Base-by-base conservation (phyloP, 176 grass and related monocot species). In the Musa troglodytarum region DNA sequence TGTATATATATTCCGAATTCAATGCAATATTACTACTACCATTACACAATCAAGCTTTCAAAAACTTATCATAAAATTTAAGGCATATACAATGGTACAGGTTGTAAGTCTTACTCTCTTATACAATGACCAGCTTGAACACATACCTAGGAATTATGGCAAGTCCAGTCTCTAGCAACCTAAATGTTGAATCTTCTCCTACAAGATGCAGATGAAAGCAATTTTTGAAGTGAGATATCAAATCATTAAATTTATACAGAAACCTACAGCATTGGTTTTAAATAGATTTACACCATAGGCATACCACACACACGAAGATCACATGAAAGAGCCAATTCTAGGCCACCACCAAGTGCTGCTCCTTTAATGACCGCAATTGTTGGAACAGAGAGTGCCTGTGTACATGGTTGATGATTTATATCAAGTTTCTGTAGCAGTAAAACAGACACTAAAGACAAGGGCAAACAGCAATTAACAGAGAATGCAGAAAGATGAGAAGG, bases 111-210 rank as follows among this genome's bases (percentile, higher is more conserved):
- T 70, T 49, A 43, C 68, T 70, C 9, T 70, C 50, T 1, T 51
- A n/a, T 9, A 51, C n/a, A 70, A 51, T 70, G 68, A n/a, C 8
- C 16, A 2, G 24, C 43, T 70, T 17, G 56, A 69, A 69, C 49
- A 87, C 85, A 52, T 99, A 99, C 88, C 95, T 88, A 69, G 95
- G 90, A 72, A 99, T 99, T 82, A 99, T 94, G 78, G 88, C 90
- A 86, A 99, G 90, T 63, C 95, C 88, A 65, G 90, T 94, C 66
- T 99, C 95, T 63, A 86, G 95, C 82, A 94, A 81, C 69, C 95
- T 84, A 82, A 99, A 99, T 74, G 85, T 94, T 25, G 88, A 91
- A 75, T 75, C 84, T 66, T 83, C 71, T 65, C 88, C 90, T 99
- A 52, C 17, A 72, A 3, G 61, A 82, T 74, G 28, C 52, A 65